phyloP scores from a whole-genome alignment of 306 rosid species.

The Fragaria ananassa region DNA sequence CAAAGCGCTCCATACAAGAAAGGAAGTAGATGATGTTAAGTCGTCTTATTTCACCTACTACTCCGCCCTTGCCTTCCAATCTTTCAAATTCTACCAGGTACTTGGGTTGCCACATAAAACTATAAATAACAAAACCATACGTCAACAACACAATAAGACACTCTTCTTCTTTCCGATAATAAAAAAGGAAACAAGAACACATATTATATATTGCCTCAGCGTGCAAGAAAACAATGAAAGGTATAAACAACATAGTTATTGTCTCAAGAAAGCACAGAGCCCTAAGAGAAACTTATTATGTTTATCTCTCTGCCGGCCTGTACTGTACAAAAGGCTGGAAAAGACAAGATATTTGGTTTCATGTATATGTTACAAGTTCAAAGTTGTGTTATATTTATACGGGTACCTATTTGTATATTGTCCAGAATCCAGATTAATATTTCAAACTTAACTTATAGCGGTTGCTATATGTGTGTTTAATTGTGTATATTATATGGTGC shows the following conservation, averaged over 20 bases:
- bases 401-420: too few relatives aligned
- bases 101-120: neutral
- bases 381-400: neutral
- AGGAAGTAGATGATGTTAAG: conserved; percentile 73
- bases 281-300: conserved; percentile 28
- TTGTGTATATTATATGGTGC: neutral
- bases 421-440: neutral
- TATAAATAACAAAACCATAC: neutral
- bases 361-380: neutral
- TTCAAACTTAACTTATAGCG: neutral
- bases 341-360: conserved; percentile 21
- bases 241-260: conserved; percentile 4
- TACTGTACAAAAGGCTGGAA: conserved; percentile 27
- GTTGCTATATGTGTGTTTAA: neutral
- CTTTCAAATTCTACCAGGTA: neutral
- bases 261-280: conserved; percentile 35
- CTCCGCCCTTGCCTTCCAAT: conserved; percentile 42
- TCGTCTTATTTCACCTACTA: conserved; percentile 48
- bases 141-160: conserved; percentile 4
- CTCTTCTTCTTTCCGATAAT: conserved; percentile 10
- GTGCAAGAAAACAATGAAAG: conserved; percentile 20
- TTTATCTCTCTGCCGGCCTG: conserved; percentile 71
- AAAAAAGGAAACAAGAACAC: conserved; percentile 18
- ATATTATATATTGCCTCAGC: neutral
- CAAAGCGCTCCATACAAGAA: conserved; percentile 49